phyloP scores from a whole-genome alignment of 169 alveolate species.

The Cytauxzoon felis region DNA sequence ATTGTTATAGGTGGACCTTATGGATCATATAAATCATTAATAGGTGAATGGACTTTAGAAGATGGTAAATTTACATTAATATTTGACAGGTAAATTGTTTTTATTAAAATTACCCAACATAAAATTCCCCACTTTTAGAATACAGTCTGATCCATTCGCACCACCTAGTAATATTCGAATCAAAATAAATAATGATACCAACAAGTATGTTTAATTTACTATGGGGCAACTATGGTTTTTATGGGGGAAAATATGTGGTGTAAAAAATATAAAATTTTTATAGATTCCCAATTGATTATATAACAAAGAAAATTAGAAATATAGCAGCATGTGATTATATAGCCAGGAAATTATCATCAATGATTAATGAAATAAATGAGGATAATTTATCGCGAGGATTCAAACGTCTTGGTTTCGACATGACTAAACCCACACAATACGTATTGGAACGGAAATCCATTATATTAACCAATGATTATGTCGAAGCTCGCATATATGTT shows the following conservation, averaged over 20 bases:
- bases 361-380: neutral
- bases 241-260: too few species aligned
- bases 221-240: too few species aligned
- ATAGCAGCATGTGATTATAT: slow-evolving; percentile 64
- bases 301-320: slow-evolving; percentile 24
- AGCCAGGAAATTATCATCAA: slow-evolving; percentile 10
- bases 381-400: neutral
- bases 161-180: slow-evolving; percentile 71
- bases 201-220: slow-evolving; percentile 43
- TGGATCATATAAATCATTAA: slow-evolving; percentile 51
- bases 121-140: slow-evolving; percentile 50
- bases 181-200: slow-evolving; percentile 47
- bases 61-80: slow-evolving; percentile 18
- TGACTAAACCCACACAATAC: slow-evolving; percentile 39
- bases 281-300: slow-evolving; percentile 57
- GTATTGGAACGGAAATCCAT: slow-evolving; percentile 42
- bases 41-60: slow-evolving; percentile 60
- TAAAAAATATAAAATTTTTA: neutral
- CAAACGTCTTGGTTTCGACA: slow-evolving; percentile 1
- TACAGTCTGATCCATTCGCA: slow-evolving; percentile 75
- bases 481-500: slow-evolving; percentile 35
- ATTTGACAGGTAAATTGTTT: slow-evolving; percentile 15
- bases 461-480: slow-evolving; percentile 11
- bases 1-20: slow-evolving; percentile 57
- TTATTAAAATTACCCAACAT: too few species aligned